Base-by-base conservation (phyloP, 345 rosid species). In the Eucalyptus melliodora region DNA sequence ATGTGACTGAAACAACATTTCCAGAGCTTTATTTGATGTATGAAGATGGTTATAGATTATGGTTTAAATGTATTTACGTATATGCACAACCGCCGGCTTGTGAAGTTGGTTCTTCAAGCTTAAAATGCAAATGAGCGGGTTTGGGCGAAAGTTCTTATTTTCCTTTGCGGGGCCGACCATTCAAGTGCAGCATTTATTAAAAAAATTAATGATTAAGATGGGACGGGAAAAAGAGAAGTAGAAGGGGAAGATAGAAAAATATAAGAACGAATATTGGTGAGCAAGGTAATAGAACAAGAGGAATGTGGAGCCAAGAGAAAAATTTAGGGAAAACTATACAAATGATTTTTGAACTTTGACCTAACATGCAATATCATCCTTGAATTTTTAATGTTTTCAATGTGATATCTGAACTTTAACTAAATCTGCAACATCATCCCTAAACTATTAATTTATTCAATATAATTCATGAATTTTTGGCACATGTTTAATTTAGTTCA, bases 311-410 rank as follows among this genome's bases (percentile, higher is more conserved):
- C 23, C 42, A 69, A 16, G 42, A 69, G 12, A 69, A 31, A 69
- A 31, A 1, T 16, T 31, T 69, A 60, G 31, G 16, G 31, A 27
- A 11, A 11, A 27, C n/a, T 13, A 60, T 0, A 27, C 8, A 27
- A 12, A 60, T 60, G 1, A 12, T 60, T 13, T 12, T 26, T 27
- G 1, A 60, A 60, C 6, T 60, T 27, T 60, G 7, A 27, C 16
- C n/a, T 6, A 27, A 60, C 16, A 0, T 27, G 0, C 31, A 12
- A 60, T 27, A 6, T 1, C 2, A 0, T 27, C 8, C 2, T 0
- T 12, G 2, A 60, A 60, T 3, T 60, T 60, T 27, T 10, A 23
- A 56, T 56, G 0, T 56, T 23, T 56, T 56, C 30, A 1, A 0
- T 24, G 3, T 56, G 30, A 24, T 56, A 23, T 56, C 0, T 23